A percentile compares a stretch with the other conserved stretches of the same genome.
phyloP scores from a whole-genome alignment of 1,284 basidiomycete species.

The Moesziomyces parantarcticus region DNA sequence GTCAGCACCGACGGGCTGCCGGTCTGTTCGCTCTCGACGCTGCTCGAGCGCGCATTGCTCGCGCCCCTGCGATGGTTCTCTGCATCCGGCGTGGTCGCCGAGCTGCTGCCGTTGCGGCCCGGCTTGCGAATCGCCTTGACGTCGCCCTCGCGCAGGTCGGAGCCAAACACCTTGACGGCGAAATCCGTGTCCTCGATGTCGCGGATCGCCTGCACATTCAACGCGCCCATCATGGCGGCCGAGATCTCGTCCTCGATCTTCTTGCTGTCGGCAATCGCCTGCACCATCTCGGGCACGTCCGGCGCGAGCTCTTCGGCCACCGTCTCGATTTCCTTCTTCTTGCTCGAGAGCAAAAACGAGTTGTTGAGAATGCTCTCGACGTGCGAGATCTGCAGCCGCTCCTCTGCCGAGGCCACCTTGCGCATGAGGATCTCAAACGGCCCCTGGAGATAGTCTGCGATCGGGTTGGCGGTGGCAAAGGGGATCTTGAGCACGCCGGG shows the following conservation, averaged over 20 bases:
- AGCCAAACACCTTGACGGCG: conserved; percentile 39
- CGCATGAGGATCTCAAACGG: conserved; percentile 45
- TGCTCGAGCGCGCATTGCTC: conserved; percentile 3
- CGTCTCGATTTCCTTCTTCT: conserved; percentile 31
- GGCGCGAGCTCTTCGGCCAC: conserved; percentile 33
- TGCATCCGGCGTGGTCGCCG: conserved; percentile 24
- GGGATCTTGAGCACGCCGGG: conserved; percentile 37
- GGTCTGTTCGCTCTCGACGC: conserved; percentile 9
- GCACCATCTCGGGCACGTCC: conserved; percentile 38
- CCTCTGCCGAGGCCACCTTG: conserved; percentile 32
- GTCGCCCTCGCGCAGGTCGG: conserved; percentile 33
- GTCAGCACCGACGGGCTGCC: conserved; percentile 1
- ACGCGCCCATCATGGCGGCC: conserved; percentile 35
- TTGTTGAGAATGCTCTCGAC: conserved; percentile 38
- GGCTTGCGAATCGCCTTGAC: conserved; percentile 21
- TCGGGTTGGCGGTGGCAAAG: conserved; percentile 33
- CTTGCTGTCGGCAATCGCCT: conserved; percentile 42
- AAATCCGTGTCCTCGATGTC: conserved; percentile 37
- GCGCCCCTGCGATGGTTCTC: not conserved
- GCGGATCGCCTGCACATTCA: conserved; percentile 32
- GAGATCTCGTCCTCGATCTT: conserved; percentile 41
- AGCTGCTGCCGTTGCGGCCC: conserved; percentile 1
- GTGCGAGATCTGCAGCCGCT: conserved; percentile 35
- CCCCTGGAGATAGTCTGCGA: conserved; percentile 39
- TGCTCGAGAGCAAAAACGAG: conserved; percentile 20